These are phyloP conservation scores for Yamadazyma pseudoaaseri DNA, from an alignment of 1,139 yeast genomes.

Conservation along the genomic window DNA sequence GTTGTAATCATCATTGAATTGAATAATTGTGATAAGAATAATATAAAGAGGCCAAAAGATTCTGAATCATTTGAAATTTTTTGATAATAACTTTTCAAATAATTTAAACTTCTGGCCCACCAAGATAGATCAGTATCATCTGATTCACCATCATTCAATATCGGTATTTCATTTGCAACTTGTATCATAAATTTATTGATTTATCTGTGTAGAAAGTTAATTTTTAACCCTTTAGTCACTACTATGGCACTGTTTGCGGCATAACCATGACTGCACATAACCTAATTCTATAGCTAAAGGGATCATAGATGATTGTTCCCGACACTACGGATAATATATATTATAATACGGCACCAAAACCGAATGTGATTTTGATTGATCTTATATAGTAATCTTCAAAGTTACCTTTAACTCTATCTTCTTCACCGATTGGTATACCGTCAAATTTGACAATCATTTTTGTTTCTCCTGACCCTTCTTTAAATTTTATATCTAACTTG, in stretches of 20 bases:
- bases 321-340: too few species aligned
- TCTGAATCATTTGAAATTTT: conserved; percentile 2
- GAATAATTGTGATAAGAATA: conserved; percentile 63
- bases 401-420: conserved; percentile 80
- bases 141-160: conserved; percentile 1
- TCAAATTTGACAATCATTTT: conserved; percentile 73
- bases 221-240: background rate
- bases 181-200: too few species aligned
- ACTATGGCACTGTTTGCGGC: background rate
- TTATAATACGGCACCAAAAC: conserved; percentile 81
- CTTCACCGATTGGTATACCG: conserved; percentile 98
- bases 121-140: conserved; percentile 3
- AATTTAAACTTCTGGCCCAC: background rate
- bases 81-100: background rate
- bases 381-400: conserved; percentile 87
- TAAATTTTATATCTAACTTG: conserved; percentile 59
- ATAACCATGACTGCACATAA: background rate
- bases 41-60: conserved; percentile 35
- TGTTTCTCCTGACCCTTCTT: conserved; percentile 81
- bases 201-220: too few species aligned
- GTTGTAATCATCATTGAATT: conserved; percentile 75
- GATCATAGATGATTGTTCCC: too few species aligned
- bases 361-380: conserved; percentile 87
- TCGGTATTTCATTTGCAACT: background rate
- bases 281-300: too few species aligned